Evolutionary conservation across 2,329 filamentous ascomycete species (phyloP), one percentile per base, ranked within the genome.

Genomic region (Pestalotiopsis sp.): DNA sequence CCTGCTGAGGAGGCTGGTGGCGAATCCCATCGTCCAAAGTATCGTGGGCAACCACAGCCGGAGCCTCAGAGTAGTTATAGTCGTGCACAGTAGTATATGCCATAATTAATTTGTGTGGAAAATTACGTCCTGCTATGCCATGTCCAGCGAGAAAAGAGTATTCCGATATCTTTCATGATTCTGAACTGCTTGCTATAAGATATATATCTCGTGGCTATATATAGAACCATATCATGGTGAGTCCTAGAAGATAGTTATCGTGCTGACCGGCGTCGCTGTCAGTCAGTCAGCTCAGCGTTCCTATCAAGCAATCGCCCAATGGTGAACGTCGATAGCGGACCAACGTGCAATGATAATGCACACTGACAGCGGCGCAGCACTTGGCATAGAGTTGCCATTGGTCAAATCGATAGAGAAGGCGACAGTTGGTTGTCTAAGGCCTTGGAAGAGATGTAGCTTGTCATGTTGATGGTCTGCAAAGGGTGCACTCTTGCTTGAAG

Each of bases 51-150:
- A 31, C 20, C 12, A 25, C 36, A 12, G 61, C 38, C 25, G 13
- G 61, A 23, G 61, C n/a, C 36, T 64, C 61, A 17, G 1, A 17
- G n/a, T 64, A 61, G 17, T 27, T 62, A 38, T 58, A 49, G 14
- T 63, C 45, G 25, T 68, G 31, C 13, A 64, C 41, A 31, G 66
- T 41, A 58, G 59, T 23, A 52, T 63, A 68, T 25, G 66, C 66
- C 66, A 68, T 68, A n/a, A 20, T 23, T 52, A 9, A 9, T 9
- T 6, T 49, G 14, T 9, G 20, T 23, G 23, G 6, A 23, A n/a
- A n/a, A 52, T n/a, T 7, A 52, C 17, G 17, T 17, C 17, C 12
- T 45, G 17, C 12, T 45, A 45, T 45, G 12, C 41, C 17, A 45
- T 17, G 41, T 13, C 41, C 13, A 45, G 17, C n/a, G n/a, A 5